phyloP scores from a whole-genome alignment of 108 stramenopile genomes.

The Cyclotella sp. region DNA sequence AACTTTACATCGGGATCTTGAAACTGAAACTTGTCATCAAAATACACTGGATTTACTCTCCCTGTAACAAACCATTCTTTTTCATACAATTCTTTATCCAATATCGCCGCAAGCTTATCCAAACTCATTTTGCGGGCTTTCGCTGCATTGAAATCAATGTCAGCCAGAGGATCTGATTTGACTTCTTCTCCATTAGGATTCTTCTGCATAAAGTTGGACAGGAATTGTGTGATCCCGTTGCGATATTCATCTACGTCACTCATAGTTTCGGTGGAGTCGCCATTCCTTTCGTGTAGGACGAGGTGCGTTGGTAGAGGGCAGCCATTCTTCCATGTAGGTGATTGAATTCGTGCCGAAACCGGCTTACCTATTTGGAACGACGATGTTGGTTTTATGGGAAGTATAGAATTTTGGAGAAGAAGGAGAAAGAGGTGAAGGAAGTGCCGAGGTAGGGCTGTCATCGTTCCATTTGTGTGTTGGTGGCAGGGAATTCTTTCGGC shows the following conservation, averaged over 20 bases:
- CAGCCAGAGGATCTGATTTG: conserved; percentile 13
- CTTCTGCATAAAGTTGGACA: conserved; percentile 72
- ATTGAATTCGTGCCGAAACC: not conserved
- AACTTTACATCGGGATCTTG: conserved; percentile 88
- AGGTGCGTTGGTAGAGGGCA: not conserved
- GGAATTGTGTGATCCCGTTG: conserved; percentile 60
- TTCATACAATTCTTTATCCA: conserved; percentile 72
- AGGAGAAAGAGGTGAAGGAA: not conserved
- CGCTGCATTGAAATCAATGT: conserved; percentile 43
- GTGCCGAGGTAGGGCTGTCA: not conserved
- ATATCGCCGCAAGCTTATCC: conserved; percentile 52
- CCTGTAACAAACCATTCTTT: conserved; percentile 93
- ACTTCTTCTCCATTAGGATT: not conserved
- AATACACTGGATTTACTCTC: conserved; percentile 76
- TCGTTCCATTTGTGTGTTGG: too few relatives aligned
- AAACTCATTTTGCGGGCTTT: conserved; percentile 44
- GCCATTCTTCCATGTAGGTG: not conserved
- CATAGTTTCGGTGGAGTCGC: not conserved
- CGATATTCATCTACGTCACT: conserved; percentile 61
- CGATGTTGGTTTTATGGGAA: not conserved
- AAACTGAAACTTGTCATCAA: conserved; percentile 78
- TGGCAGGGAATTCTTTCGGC: too few relatives aligned
- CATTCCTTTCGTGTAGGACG: conserved; percentile 3
- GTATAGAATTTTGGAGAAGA: not conserved
- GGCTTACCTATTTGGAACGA: not conserved